Conservation (phyloP, 441 rosid species). For the Metrosideros polymorpha region DNA sequence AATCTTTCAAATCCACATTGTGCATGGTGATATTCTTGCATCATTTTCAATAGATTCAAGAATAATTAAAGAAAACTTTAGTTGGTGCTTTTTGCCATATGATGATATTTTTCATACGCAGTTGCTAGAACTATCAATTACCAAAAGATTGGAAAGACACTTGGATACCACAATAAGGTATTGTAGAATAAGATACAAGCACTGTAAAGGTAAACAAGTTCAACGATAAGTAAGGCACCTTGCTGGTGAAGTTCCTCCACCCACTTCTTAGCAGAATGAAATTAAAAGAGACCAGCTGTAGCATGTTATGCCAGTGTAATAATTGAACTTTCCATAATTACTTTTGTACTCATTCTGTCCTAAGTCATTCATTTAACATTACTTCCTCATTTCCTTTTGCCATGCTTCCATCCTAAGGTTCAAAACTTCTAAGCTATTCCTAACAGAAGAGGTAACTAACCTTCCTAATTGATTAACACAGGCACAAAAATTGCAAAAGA, state of each 20-base stretch:
- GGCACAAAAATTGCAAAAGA: neutral
- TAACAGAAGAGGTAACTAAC: neutral
- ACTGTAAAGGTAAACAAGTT: neutral
- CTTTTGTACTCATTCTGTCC: neutral
- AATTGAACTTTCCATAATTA: neutral
- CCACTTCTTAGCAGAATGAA: conserved; percentile 25
- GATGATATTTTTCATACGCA: neutral
- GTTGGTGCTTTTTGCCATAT: neutral
- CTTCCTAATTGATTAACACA: neutral
- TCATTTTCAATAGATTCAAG: neutral
- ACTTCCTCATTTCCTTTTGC: neutral
- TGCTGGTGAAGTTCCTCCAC: conserved; percentile 43
- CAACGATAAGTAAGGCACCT: conserved; percentile 13
- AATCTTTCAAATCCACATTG: neutral
- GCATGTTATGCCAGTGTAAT: neutral
- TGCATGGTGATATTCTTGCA: neutral
- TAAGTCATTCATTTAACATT: neutral
- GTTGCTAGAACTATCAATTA: neutral
- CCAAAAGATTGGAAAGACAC: neutral
- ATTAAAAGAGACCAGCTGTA: neutral
- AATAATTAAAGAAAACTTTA: neutral
- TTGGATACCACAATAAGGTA: neutral
- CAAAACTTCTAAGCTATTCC: neutral
- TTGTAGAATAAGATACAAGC: neutral
- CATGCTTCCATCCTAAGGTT: neutral